Evolutionary conservation across 257 asterid species (phyloP).

Genomic region (Nicotiana benthamiana): DNA sequence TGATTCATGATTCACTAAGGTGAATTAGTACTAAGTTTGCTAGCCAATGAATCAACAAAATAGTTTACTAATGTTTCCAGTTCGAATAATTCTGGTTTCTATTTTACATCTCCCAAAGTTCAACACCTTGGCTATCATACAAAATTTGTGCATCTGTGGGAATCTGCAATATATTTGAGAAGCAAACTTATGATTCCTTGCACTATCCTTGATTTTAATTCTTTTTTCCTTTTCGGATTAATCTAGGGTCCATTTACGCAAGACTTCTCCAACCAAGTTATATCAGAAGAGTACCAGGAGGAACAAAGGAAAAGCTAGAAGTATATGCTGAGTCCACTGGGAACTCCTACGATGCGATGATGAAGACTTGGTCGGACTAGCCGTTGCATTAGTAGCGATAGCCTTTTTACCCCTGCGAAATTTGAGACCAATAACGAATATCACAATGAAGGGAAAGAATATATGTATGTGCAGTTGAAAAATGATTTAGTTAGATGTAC

Average conservation of each 20-base stretch:
- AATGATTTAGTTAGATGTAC: not conserved
- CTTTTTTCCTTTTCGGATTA: not conserved
- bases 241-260: not conserved
- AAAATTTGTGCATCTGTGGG: not conserved
- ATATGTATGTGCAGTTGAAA: not conserved
- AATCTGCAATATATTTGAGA: not conserved
- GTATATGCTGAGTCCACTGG: slow-evolving; percentile 18
- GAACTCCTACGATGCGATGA: slow-evolving; percentile 20
- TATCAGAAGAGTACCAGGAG: slow-evolving; percentile 5
- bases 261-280: not conserved
- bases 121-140: not conserved
- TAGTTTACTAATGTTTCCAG: not conserved
- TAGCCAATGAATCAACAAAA: not conserved
- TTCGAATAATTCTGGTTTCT: not conserved
- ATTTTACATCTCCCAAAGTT: not conserved
- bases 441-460: not conserved
- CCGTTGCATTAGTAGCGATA: slow-evolving; percentile 34
- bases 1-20: not conserved
- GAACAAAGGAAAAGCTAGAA: slow-evolving; percentile 34
- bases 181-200: not conserved
- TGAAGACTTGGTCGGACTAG: slow-evolving; percentile 37
- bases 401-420: slow-evolving; percentile 55
- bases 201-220: not conserved
- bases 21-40: slow-evolving; percentile 2
- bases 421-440: not conserved